Evolutionary conservation across 2,329 filamentous ascomycete genomes (phyloP).

Genomic region (Neurospora crassa): DNA sequence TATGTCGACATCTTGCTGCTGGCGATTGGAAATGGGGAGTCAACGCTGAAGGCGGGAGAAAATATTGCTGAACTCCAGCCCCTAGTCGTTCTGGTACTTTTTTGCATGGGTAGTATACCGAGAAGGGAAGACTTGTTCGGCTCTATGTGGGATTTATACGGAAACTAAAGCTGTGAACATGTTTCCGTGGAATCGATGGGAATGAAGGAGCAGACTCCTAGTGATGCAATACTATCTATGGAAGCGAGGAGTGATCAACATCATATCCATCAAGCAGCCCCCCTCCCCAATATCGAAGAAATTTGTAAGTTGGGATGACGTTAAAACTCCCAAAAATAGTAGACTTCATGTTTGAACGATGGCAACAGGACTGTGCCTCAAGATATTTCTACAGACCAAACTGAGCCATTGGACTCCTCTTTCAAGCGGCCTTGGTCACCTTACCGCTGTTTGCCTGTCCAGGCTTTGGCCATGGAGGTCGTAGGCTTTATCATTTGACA

Average conservation of each 20-base stretch:
- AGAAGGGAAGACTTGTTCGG: background rate
- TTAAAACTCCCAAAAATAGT: background rate
- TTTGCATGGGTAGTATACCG: slow-evolving; percentile 10
- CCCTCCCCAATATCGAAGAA: background rate
- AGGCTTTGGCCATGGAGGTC: background rate
- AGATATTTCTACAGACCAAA: background rate
- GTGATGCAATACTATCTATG: background rate
- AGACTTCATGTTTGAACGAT: background rate
- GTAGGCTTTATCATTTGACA: background rate
- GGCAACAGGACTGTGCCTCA: background rate
- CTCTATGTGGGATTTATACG: background rate
- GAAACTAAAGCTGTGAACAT: background rate
- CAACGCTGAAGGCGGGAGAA: background rate
- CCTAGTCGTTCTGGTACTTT: slow-evolving; percentile 13
- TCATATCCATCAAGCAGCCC: background rate
- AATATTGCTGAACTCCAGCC: background rate
- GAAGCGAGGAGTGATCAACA: background rate
- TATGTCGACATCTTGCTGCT: background rate
- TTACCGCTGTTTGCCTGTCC: background rate
- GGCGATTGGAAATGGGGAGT: background rate
- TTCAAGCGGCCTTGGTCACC: background rate
- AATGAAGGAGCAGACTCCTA: background rate
- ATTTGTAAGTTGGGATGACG: background rate
- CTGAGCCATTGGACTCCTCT: background rate
- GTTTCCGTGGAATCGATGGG: background rate